These are phyloP conservation scores for Dactylis glomerata DNA, from an alignment of 176 grass and related monocot species.

Conservation along the genomic window DNA sequence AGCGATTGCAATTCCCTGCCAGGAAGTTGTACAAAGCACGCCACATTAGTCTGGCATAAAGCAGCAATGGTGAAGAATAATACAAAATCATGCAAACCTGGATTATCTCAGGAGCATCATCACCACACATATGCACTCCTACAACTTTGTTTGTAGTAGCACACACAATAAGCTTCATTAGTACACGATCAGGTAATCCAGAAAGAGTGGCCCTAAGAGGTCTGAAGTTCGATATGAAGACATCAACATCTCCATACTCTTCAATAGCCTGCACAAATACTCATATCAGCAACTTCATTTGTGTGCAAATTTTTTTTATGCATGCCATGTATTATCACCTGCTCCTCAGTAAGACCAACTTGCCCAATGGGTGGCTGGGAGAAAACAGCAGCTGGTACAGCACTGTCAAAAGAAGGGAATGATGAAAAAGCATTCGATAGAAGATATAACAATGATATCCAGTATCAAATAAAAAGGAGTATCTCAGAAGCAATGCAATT, in stretches of 20 bases:
- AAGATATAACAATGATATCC: not conserved
- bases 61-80: slow-evolving; percentile 15
- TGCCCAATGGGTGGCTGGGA: slow-evolving; percentile 87
- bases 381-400: slow-evolving; percentile 87
- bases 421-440: slow-evolving; percentile 3
- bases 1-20: slow-evolving; percentile 86
- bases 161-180: slow-evolving; percentile 89
- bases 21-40: not conserved
- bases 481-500: not conserved
- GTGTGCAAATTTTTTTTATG: slow-evolving; percentile 6
- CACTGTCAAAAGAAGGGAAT: slow-evolving; percentile 40
- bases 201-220: slow-evolving; percentile 84
- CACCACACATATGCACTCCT: slow-evolving; percentile 90
- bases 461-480: not conserved
- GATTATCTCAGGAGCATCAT: slow-evolving; percentile 87
- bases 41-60: not conserved
- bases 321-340: slow-evolving; percentile 40
- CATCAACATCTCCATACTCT: slow-evolving; percentile 75
- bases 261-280: slow-evolving; percentile 54
- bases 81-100: slow-evolving; percentile 51
- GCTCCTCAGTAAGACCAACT: slow-evolving; percentile 86
- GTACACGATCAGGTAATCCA: slow-evolving; percentile 86
- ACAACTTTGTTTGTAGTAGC: slow-evolving; percentile 76
- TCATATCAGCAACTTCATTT: slow-evolving; percentile 11
- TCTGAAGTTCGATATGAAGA: slow-evolving; percentile 83